Evolutionary conservation across 2,329 filamentous ascomycete genomes (phyloP), one percentile per base, ranked within the genome.

Genomic region (Clarireedia paspali): DNA sequence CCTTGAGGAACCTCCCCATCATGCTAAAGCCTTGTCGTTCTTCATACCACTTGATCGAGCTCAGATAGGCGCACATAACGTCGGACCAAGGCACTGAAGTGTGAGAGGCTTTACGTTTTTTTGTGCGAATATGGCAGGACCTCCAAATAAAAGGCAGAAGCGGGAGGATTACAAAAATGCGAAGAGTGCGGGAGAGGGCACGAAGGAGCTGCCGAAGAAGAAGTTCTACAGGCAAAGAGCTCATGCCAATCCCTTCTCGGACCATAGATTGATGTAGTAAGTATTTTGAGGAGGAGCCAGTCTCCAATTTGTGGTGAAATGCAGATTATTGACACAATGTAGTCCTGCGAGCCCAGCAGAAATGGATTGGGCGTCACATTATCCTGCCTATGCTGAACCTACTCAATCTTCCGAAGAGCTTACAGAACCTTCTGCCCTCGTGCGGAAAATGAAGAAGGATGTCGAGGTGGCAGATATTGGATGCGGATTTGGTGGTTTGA

Each of bases 241-340:
- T 39, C 94, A 99, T 74, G 94, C 94, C 60, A 99, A 99, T 75
- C 91, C 92, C 6, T 99, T 99, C 74, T 96, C 92, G 2, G 94
- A 99, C 68, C 94, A 99, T 75, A 77, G 82, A 57, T 77, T 99
- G 69, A 79, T 80, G 66, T 99, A 99, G 94, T 95, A 81, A 66
- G 83, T 75, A 30, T 45, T 39, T 17, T 27, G 39, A 36, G n/a
- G 42, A 20, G 9, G 38, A n/a, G 17, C 38, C n/a, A 14, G 24
- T 17, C 40, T n/a, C 14, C 40, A 42, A 47, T 30, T 64, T 64
- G 50, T 34, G 23, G 15, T 6, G n/a, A 27, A 15, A 1, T 12
- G 12, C 15, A 26, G 44, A 58, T 55, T 15, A 54, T 62, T 65
- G 36, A 66, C 44, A 52, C 34, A 45, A 40, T 46, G 39, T 61